Conservation (phyloP, 2,329 filamentous ascomycete species). For the Teratosphaeria epicoccoides region DNA sequence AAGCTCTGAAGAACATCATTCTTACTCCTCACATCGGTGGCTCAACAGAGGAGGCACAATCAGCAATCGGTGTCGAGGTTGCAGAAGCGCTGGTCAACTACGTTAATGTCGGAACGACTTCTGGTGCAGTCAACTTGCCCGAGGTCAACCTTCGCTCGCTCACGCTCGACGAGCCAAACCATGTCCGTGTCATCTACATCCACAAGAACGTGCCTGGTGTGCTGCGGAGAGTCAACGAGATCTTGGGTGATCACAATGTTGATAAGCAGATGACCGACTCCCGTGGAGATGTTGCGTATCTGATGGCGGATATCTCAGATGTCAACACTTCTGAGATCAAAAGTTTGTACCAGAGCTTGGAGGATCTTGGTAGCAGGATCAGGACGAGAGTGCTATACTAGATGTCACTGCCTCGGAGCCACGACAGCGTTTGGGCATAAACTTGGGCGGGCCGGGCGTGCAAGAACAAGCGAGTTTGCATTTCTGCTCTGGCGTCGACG, state of each 20-base stretch:
- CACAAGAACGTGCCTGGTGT: conserved; percentile 96
- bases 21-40: conserved; percentile 95
- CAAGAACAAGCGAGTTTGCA: not conserved
- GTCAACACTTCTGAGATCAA: conserved; percentile 74
- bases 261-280: conserved; percentile 98
- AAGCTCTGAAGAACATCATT: conserved; percentile 80
- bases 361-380: conserved; percentile 49
- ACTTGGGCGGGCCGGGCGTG: not conserved
- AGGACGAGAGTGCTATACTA: conserved; percentile 40
- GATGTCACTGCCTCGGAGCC: not conserved
- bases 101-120: conserved; percentile 86
- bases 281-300: conserved; percentile 83
- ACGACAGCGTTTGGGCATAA: not conserved
- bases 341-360: conserved; percentile 71
- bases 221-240: conserved; percentile 86
- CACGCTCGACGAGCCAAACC: conserved; percentile 78
- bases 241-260: conserved; percentile 90
- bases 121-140: conserved; percentile 93
- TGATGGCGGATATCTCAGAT: conserved; percentile 94
- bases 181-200: conserved; percentile 90
- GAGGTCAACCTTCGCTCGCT: conserved; percentile 84
- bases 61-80: conserved; percentile 91
- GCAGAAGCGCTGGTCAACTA: conserved; percentile 79
- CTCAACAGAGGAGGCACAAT: conserved; percentile 94
- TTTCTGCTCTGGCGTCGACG: not conserved